Evolutionary conservation across 306 rosid genomes (phyloP).

Genomic region (Cicer bijugum): DNA sequence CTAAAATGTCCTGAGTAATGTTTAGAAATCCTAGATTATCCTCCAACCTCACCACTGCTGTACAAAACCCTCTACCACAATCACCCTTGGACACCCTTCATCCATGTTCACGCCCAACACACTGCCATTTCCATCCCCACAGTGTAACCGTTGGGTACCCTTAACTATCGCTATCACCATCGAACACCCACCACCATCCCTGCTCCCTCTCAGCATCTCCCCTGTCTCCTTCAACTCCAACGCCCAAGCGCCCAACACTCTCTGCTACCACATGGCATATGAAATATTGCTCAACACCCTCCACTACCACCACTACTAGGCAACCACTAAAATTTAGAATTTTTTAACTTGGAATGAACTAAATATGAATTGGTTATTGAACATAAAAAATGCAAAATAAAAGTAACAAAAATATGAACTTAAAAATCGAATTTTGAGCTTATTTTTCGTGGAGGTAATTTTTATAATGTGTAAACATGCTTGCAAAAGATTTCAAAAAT

Average conservation of each 20-base stretch:
- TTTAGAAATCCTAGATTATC: background rate
- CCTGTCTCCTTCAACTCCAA: background rate
- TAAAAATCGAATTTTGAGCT: no score
- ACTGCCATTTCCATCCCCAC: background rate
- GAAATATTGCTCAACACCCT: background rate
- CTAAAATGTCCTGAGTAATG: slow-evolving; percentile 1
- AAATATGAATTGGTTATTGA: no score
- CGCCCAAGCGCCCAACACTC: background rate
- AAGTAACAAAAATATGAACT: no score
- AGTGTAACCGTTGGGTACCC: background rate
- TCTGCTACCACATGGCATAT: background rate
- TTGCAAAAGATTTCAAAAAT: no score
- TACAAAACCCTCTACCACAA: slow-evolving; percentile 5
- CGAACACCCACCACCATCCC: background rate
- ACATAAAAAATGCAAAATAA: no score
- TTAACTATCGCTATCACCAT: background rate
- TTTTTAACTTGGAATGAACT: no score
- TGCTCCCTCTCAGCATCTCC: background rate
- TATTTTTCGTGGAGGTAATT: no score
- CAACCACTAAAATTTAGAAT: background rate
- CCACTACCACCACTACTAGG: slow-evolving; percentile 1
- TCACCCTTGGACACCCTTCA: background rate
- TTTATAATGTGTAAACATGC: no score
- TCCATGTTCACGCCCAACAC: background rate
- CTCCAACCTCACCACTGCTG: background rate